Base-by-base conservation (phyloP, 2,329 filamentous ascomycete species). In the Magnaporthiopsis poae region DNA sequence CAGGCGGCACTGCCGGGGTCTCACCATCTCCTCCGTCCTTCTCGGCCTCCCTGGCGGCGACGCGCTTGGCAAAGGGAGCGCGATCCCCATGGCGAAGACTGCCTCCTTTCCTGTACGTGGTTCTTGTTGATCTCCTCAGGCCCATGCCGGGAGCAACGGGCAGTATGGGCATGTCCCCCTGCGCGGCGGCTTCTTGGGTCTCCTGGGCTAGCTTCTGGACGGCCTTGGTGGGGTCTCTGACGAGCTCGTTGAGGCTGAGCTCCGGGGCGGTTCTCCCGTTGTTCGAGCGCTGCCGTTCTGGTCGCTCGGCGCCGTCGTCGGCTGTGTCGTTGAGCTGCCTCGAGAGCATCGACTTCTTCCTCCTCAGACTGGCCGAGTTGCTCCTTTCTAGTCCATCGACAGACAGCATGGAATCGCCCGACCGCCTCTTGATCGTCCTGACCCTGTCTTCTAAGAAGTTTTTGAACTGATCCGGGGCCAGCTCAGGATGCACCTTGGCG, bases 341-440 rank as follows among this genome's bases (percentile, higher is more conserved):
- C 7, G 94, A 98, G 5, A 99, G 82, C 91, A 96, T 97, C 0
- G 94, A 98, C 77, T 95, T 96, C 77, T 96, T 96, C 72, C 95
- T 86, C 71, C 88, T 84, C 69, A 98, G 75, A 59, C 90, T 84
- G 21, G 85, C 85, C 75, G 78, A 85, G 77, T 77, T 83, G 76
- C 69, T 86, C 80, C 73, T 85, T 68, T 71, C 82, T 70, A 79
- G 67, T 65, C 84, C 79, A 69, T 89, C 84, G 7, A 84, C 78
- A 36, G 87, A 86, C 62, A 92, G 78, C 56, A 82, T 82, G 69
- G 83, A 88, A 71, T 88, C 92, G 31, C 89, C 89, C 0, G 93
- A 96, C 72, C 91, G 86, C 70, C 93, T 84, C 75, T 92, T 89
- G 71, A 98, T 96, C 52, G 91, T 89, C 71, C 96, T 90, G 15